Evolutionary conservation across 345 rosid species (phyloP).

Genomic region (Sonneratia alba): DNA sequence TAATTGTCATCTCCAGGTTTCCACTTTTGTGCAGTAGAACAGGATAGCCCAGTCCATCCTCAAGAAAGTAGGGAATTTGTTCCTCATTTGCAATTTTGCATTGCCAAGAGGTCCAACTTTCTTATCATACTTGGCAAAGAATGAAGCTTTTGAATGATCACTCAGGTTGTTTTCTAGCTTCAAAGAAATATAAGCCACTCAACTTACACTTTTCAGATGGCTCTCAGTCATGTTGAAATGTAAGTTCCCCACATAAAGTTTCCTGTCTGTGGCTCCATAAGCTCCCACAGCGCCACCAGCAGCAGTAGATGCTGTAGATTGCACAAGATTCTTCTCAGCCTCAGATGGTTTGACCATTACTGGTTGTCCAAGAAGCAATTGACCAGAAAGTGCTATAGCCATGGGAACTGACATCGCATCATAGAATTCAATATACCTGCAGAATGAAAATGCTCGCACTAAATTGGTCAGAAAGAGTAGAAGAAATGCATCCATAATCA

Average conservation of each 20-base stretch:
- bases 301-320: slow-evolving; percentile 47
- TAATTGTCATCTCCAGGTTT: background rate
- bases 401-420: slow-evolving; percentile 92
- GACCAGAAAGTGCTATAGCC: slow-evolving; percentile 92
- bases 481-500: slow-evolving; percentile 9
- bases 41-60: background rate
- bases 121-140: no score
- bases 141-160: no score
- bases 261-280: slow-evolving; percentile 71
- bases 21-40: background rate
- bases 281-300: slow-evolving; percentile 57
- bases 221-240: slow-evolving; percentile 88
- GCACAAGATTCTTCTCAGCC: slow-evolving; percentile 94
- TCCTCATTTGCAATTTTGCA: no score
- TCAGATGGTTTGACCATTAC: slow-evolving; percentile 99
- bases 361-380: slow-evolving; percentile 79
- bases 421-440: slow-evolving; percentile 92
- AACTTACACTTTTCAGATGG: slow-evolving; percentile 79
- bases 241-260: slow-evolving; percentile 83
- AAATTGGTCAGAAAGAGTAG: slow-evolving; percentile 27
- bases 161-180: no score
- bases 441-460: slow-evolving; percentile 21
- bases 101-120: no score
- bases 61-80: background rate
- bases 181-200: background rate